A percentile compares a stretch with the other conserved stretches of the same genome.
phyloP scores from a whole-genome alignment of 2,329 filamentous ascomycete genomes.

The Trichoderma asperellum region DNA sequence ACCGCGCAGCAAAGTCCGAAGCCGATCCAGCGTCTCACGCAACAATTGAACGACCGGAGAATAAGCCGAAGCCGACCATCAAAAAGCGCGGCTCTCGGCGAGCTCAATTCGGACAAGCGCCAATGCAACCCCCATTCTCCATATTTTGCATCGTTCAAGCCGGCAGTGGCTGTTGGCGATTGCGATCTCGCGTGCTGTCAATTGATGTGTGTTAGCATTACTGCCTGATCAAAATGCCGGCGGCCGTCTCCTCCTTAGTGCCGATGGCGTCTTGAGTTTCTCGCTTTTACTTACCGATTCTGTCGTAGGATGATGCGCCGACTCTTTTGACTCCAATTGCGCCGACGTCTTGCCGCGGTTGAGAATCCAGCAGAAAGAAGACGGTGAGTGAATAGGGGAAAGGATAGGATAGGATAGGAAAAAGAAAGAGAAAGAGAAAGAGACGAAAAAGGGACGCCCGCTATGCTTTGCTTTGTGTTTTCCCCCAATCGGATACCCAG shows the following conservation, averaged over 20 bases:
- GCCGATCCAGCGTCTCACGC: background rate
- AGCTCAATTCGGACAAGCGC: background rate
- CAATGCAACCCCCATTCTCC: background rate
- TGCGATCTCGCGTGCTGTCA: background rate
- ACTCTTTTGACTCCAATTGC: background rate
- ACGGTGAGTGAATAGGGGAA: background rate
- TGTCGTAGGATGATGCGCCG: background rate
- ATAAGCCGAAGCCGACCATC: slow-evolving; percentile 14
- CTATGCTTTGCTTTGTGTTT: background rate
- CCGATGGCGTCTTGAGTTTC: background rate
- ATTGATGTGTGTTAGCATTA: background rate
- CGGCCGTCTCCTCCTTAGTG: background rate
- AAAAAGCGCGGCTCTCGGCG: background rate
- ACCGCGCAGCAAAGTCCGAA: background rate
- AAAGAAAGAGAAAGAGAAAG: background rate
- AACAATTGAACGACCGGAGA: background rate
- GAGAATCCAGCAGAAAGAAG: background rate
- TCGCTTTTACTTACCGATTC: background rate
- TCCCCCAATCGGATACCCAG: background rate
- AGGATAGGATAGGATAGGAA: background rate
- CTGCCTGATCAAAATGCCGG: background rate
- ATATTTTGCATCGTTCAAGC: background rate
- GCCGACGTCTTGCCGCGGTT: background rate
- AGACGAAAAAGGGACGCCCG: background rate
- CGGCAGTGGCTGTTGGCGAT: background rate